Evolutionary conservation across 192 early-diverging fungal genomes (phyloP).

Genomic region (Phlyctochytrium planicorne): DNA sequence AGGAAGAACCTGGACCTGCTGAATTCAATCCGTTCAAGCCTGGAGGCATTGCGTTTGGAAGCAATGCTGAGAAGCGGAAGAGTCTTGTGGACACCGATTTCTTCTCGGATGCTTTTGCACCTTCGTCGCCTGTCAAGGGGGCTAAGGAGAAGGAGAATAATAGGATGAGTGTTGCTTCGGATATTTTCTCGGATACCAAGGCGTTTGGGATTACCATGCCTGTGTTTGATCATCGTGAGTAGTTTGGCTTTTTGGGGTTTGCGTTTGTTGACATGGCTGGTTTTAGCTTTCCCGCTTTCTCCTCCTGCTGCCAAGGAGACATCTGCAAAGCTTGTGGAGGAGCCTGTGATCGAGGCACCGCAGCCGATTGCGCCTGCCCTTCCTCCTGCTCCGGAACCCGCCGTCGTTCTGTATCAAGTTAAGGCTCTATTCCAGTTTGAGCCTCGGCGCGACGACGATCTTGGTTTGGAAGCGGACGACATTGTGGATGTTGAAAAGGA

Average conservation of each 20-base stretch:
- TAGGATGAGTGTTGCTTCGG: not conserved
- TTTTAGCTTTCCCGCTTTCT: not conserved
- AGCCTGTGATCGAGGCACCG: not conserved
- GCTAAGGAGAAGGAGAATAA: not conserved
- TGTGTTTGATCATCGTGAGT: not conserved
- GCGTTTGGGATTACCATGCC: not conserved
- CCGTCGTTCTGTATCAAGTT: slow-evolving; percentile 35
- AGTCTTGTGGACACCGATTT: not conserved
- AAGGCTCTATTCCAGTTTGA: slow-evolving; percentile 48
- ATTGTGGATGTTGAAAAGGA: slow-evolving; percentile 58
- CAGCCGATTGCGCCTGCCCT: not conserved
- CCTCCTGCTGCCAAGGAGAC: not conserved
- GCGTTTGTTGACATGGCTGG: not conserved
- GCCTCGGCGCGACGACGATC: slow-evolving; percentile 51
- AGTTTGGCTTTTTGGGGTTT: not conserved
- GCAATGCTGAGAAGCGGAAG: not conserved
- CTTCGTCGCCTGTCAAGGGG: not conserved
- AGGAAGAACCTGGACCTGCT: not conserved
- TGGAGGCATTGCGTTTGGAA: not conserved
- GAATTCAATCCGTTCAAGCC: not conserved
- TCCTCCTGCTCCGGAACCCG: not conserved
- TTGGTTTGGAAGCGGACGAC: slow-evolving; percentile 49
- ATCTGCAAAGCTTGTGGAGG: too few species aligned
- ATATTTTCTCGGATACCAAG: not conserved
- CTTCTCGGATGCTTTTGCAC: not conserved